Evolutionary conservation across 495 filamentous ascomycete genomes (phyloP), one percentile per base, ranked within the genome.

Genomic region (Xylaria acuta): DNA sequence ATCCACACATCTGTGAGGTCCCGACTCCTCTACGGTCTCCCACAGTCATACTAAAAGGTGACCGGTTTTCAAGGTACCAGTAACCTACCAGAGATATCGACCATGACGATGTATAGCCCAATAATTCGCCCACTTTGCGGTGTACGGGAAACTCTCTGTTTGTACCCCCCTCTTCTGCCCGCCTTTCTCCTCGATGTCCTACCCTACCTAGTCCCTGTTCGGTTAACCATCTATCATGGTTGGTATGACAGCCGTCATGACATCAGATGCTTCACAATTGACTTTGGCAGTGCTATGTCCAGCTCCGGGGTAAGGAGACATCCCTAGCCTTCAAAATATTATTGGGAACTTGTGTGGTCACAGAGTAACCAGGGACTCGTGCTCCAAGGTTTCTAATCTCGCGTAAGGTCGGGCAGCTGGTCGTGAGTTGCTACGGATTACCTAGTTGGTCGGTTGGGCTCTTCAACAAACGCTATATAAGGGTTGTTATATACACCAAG

Each of bases 181-280:
- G 30, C 73, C 69, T 71, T 76, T 73, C 75, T 74, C 58, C 67
- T 72, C 53, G 65, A 56, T 30, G 63, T 54, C 72, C 67, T 41
- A 45, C 65, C 64, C 59, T 68, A 30, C 49, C 22, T 20, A 65
- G 68, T 69, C 38, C 72, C 67, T 70, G 59, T 73, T 71, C 66
- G 72, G 77, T 70, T 75, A 70, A 62, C 60, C 47, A 67, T 69
- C 47, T 75, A 59, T 58, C 56, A 66, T 72, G 43, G 43, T 51
- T 72, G 68, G 69, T 63, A 72, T 63, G 70, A 70, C 67, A 73
- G 72, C 64, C 60, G 72, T 73, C 56, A 71, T 75, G 75, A 70
- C 66, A 73, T 73, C 64, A 47, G 45, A 73, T 71, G 60, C 75
- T 65, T 49, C 64, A 45, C 62, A 36, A 51, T 66, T 20, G 54